Conservation (phyloP, 139 green algal genomes). For the Chara braunii region DNA sequence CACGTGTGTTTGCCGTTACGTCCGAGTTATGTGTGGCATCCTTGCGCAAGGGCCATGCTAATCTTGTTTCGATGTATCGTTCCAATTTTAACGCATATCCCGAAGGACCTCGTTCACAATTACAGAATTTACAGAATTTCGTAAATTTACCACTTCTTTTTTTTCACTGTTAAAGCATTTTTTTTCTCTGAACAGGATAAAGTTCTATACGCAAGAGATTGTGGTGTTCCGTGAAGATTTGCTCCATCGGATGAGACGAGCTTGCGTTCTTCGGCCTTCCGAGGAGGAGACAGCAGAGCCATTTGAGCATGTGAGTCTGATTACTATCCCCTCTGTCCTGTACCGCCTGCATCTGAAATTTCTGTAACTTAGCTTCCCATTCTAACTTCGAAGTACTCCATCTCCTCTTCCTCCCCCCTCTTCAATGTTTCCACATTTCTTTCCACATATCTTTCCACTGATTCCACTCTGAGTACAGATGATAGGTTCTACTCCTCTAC, state of each 20-base stretch:
- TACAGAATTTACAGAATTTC: too few relatives aligned
- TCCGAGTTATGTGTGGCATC: too few relatives aligned
- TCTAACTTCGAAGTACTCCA: not conserved
- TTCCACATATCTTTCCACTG: too few relatives aligned
- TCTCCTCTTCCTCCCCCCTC: too few relatives aligned
- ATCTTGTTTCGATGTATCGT: too few relatives aligned
- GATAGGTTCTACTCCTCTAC: too few relatives aligned
- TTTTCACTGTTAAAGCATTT: conserved; percentile 10
- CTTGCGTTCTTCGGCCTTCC: conserved; percentile 48
- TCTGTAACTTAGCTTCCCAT: not conserved
- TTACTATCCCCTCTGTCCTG: not conserved
- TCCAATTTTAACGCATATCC: too few relatives aligned
- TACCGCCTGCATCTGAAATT: not conserved
- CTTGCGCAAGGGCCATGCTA: too few relatives aligned
- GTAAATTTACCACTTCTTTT: not conserved
- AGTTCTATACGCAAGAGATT: conserved; percentile 50
- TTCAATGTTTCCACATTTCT: too few relatives aligned
- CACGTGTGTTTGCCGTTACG: too few relatives aligned
- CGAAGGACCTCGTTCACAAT: too few relatives aligned
- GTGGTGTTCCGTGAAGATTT: conserved; percentile 67
- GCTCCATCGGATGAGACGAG: conserved; percentile 50
- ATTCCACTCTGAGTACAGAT: too few relatives aligned
- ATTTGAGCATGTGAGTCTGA: conserved; percentile 37
- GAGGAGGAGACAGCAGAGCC: conserved; percentile 12
- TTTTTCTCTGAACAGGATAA: conserved; percentile 40